A percentile compares a stretch with the other conserved stretches of the same genome.
Conservation (phyloP, 371 early-diverging fungal species). For the Rhizopus delemar region DNA sequence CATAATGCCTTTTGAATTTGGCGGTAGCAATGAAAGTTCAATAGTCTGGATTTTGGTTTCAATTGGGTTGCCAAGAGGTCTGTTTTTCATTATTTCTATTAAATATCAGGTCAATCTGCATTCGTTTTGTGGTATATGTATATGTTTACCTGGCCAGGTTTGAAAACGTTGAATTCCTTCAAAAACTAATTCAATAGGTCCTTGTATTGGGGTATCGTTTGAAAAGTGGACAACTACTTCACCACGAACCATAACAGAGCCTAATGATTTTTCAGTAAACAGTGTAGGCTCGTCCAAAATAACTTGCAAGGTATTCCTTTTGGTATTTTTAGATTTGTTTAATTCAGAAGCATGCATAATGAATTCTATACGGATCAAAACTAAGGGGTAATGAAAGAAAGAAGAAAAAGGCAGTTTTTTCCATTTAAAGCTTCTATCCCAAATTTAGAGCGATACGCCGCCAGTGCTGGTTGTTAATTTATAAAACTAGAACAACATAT, state of each 20-base stretch:
- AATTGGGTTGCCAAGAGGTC: slow-evolving; percentile 24
- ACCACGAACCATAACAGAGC: slow-evolving; percentile 44
- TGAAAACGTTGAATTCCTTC: slow-evolving; percentile 45
- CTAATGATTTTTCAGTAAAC: slow-evolving; percentile 34
- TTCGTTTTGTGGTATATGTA: not conserved
- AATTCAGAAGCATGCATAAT: too few relatives aligned
- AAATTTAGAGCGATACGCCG: too few relatives aligned
- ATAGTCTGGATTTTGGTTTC: slow-evolving; percentile 40
- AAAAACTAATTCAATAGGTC: slow-evolving; percentile 41
- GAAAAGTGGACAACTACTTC: slow-evolving; percentile 44
- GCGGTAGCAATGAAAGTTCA: slow-evolving; percentile 42
- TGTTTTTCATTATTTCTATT: slow-evolving; percentile 35
- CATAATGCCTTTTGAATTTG: slow-evolving; percentile 43
- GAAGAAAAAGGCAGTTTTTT: too few relatives aligned
- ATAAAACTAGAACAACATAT: too few relatives aligned
- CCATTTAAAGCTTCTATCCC: too few relatives aligned
- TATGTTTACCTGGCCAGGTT: slow-evolving; percentile 38
- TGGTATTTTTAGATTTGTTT: not conserved
- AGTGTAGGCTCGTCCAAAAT: slow-evolving; percentile 41
- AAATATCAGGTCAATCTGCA: too few relatives aligned
- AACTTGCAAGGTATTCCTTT: slow-evolving; percentile 25
- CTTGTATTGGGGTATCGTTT: slow-evolving; percentile 43
- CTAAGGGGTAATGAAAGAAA: too few relatives aligned
- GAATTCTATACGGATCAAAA: too few relatives aligned
- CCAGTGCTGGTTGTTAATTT: too few relatives aligned